phyloP scores from a whole-genome alignment of 768 basidiomycete species.

The Calocybe gangraenosa region DNA sequence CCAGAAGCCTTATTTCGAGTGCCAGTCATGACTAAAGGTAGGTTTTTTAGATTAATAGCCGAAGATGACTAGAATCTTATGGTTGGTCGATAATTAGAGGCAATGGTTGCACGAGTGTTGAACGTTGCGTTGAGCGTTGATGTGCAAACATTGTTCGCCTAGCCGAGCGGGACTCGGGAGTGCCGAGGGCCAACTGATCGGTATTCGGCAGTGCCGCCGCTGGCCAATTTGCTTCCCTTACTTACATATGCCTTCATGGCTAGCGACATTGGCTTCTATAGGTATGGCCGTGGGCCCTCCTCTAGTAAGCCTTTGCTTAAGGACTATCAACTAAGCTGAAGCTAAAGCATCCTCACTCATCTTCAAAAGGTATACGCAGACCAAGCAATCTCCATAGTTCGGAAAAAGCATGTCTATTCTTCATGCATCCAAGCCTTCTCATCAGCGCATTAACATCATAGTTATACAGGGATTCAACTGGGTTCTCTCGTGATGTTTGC shows the following conservation, averaged over 20 bases:
- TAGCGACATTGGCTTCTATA: slow-evolving; percentile 63
- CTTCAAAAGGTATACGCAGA: slow-evolving; percentile 66
- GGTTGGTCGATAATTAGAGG: too few species aligned
- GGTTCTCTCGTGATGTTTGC: slow-evolving; percentile 84
- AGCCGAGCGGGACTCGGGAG: too few species aligned
- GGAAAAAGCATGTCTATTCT: slow-evolving; percentile 52
- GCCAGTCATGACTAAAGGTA: slow-evolving; percentile 3
- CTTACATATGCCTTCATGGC: slow-evolving; percentile 55
- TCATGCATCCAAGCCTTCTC: neutral
- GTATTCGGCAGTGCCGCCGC: too few species aligned
- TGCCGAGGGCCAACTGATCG: too few species aligned
- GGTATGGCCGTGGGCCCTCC: slow-evolving; percentile 87
- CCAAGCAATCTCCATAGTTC: slow-evolving; percentile 77
- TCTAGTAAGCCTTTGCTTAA: slow-evolving; percentile 32
- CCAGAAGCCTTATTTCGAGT: slow-evolving; percentile 6
- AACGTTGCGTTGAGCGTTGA: too few species aligned
- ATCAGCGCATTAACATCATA: neutral
- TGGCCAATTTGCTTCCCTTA: too few species aligned
- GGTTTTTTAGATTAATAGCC: too few species aligned
- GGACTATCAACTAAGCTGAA: too few species aligned
- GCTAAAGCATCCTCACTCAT: too few species aligned
- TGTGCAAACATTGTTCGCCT: too few species aligned
- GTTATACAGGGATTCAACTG: slow-evolving; percentile 65
- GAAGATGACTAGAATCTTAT: too few species aligned
- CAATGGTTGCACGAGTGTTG: too few species aligned